phyloP scores from a whole-genome alignment of 78 protist species.

The Dictyostelium discoideum region DNA sequence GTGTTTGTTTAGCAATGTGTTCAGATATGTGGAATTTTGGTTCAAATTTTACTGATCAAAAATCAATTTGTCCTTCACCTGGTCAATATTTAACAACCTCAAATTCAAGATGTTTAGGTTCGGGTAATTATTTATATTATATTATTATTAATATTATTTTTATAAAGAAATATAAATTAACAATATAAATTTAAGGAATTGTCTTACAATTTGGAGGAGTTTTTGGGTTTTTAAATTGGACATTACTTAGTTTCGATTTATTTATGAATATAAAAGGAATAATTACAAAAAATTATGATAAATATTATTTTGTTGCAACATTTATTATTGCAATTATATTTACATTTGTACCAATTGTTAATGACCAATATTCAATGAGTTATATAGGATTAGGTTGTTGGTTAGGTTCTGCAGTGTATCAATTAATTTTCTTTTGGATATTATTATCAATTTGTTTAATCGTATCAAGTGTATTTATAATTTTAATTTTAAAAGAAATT shows the following conservation, averaged over 20 bases:
- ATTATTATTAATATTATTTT: no score
- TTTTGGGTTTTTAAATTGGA: not conserved
- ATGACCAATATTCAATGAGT: conserved; percentile 9
- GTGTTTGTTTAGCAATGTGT: not conserved
- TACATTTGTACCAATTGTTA: conserved; percentile 1
- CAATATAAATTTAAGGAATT: not conserved
- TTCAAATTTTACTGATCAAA: not conserved
- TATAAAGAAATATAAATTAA: no score
- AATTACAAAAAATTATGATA: not conserved
- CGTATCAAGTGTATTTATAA: not conserved
- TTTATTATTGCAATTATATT: not conserved
- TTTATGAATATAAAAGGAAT: not conserved
- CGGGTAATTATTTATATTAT: not conserved
- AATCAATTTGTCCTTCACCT: not conserved
- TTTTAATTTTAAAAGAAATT: conserved; percentile 38
- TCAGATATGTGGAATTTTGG: not conserved
- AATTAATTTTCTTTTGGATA: conserved; percentile 37
- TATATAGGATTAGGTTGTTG: conserved; percentile 5
- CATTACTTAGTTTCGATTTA: not conserved
- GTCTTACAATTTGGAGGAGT: conserved; percentile 39
- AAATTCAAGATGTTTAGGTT: not conserved
- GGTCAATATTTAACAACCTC: not conserved
- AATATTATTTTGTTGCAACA: conserved; percentile 9
- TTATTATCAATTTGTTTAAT: conserved; percentile 3
- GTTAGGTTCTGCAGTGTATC: not conserved